Evolutionary conservation across 225 moss, liverwort and hornwort genomes (phyloP), one percentile per base, ranked within the genome.

Genomic region (Straminergon stramineum): DNA sequence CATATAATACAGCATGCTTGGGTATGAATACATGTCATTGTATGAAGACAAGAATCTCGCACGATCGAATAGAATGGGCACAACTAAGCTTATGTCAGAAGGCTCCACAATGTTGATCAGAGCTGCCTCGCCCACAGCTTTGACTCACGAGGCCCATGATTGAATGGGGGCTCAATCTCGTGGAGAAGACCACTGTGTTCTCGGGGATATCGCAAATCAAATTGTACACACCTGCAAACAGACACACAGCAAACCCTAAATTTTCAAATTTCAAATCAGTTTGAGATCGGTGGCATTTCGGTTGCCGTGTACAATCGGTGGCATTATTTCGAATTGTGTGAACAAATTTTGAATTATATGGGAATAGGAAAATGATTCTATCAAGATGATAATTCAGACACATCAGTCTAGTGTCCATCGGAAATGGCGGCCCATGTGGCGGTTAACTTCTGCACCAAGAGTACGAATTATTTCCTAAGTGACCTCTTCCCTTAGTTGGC

Each of bases 181-280:
- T 92, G 24, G 94, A 92, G 11, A 94, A 90, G 2, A 92, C 43
- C 61, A 94, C 88, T 1, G 81, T 88, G 37, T 83, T 86, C 26
- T 58, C 63, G 4, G 86, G 92, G 52, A 91, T 48, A 27, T 92
- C 74, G 4, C 93, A 93, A 31, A 94, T 90, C 71, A 94, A 93
- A 53, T 92, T 91, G 89, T 93, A 94, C 34, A 92, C 92, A 3
- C 93, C 93, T 94, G 89, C 17, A 17, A 28, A 68, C 77, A 26
- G 10, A 11, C 21, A 3, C 23, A 1, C 30, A 17, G 16, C 24
- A 31, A 56, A 84, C 17, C 39, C 39, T 6, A 2, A 30, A 30
- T 30, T 14, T 1, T 9, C 9, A 39, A 39, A 16, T 39, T 37
- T 39, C 17, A 39, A 79, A 35, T 17, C 17, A 10, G 12, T 79